A percentile compares a stretch with the other conserved stretches of the same genome.
Evolutionary conservation across 1,139 yeast species (phyloP).

Genomic region (Sugiyamaella sp.): DNA sequence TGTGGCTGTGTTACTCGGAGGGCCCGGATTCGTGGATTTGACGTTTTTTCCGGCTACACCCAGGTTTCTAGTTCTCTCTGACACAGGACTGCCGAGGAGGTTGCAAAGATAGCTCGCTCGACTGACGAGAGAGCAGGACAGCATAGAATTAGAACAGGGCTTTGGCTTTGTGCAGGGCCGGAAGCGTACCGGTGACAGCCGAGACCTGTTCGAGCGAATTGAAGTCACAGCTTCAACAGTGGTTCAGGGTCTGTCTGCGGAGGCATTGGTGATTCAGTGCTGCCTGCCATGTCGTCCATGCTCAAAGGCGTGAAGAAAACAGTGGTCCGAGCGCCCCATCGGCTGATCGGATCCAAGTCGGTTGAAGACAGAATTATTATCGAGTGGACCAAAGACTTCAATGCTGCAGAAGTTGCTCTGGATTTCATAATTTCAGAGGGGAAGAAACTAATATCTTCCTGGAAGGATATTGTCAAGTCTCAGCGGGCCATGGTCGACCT

Average conservation of each 20-base stretch:
- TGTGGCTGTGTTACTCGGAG: background rate
- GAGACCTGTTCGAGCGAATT: too few relatives aligned
- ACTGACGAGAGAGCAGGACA: too few relatives aligned
- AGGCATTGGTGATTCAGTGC: too few relatives aligned
- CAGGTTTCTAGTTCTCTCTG: too few relatives aligned
- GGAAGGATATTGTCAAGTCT: constrained; percentile 47
- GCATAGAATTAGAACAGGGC: too few relatives aligned
- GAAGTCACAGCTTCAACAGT: background rate
- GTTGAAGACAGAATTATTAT: constrained; percentile 53
- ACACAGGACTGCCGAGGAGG: too few relatives aligned
- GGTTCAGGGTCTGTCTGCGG: too few relatives aligned
- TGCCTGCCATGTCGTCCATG: constrained; percentile 28
- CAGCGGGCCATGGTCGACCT: constrained; percentile 44
- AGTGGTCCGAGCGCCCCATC: constrained; percentile 45
- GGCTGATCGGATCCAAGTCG: constrained; percentile 42
- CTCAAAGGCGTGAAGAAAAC: constrained; percentile 45
- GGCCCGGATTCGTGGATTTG: background rate
- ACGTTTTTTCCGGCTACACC: background rate
- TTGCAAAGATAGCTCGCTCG: too few relatives aligned
- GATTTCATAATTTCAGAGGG: constrained; percentile 47
- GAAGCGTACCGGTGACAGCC: too few relatives aligned
- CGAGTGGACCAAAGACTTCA: constrained; percentile 53
- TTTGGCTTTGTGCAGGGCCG: too few relatives aligned
- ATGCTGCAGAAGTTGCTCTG: constrained; percentile 50
- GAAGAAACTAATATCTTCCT: constrained; percentile 43